phyloP scores from a whole-genome alignment of 2,329 filamentous ascomycete species.

The Aspergillus texensis region DNA sequence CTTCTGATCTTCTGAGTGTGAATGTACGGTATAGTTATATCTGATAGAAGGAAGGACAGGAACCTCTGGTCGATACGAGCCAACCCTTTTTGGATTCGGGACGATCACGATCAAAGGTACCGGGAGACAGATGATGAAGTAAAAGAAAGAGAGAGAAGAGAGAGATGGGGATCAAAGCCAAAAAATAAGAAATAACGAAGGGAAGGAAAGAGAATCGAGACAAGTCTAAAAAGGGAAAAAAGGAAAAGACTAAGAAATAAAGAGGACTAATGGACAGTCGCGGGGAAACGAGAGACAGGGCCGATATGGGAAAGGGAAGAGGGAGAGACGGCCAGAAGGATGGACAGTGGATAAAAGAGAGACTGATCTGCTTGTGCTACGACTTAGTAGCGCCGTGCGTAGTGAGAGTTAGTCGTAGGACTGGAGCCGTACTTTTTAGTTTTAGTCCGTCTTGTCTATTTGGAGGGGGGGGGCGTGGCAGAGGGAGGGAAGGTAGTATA shows the following conservation, averaged over 20 bases:
- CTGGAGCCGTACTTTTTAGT: slow-evolving; percentile 29
- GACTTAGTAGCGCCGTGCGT: slow-evolving; percentile 33
- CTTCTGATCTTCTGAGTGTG: slow-evolving; percentile 8
- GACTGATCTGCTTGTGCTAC: slow-evolving; percentile 40
- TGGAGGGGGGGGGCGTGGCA: background rate
- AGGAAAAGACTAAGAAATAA: slow-evolving; percentile 31
- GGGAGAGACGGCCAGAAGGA: slow-evolving; percentile 27
- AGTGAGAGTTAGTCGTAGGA: slow-evolving; percentile 32
- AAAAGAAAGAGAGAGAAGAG: slow-evolving; percentile 27
- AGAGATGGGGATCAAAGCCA: slow-evolving; percentile 27
- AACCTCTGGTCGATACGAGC: slow-evolving; percentile 28
- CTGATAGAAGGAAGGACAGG: slow-evolving; percentile 41
- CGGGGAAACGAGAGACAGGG: slow-evolving; percentile 39
- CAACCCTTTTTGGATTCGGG: slow-evolving; percentile 22
- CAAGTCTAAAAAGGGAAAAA: slow-evolving; percentile 30
- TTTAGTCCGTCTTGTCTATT: slow-evolving; percentile 16
- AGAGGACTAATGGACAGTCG: slow-evolving; percentile 32
- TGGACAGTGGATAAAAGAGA: slow-evolving; percentile 38
- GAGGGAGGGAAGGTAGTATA: slow-evolving; percentile 4
- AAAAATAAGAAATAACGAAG: slow-evolving; percentile 22
- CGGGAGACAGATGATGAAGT: slow-evolving; percentile 22
- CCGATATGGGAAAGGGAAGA: slow-evolving; percentile 30
- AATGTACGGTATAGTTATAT: slow-evolving; percentile 22
- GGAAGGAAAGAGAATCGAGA: slow-evolving; percentile 33
- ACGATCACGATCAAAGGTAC: slow-evolving; percentile 27